A percentile compares a stretch with the other conserved stretches of the same genome.
Evolutionary conservation across 495 filamentous ascomycete genomes (phyloP).

Genomic region (Bombardia bombarda): DNA sequence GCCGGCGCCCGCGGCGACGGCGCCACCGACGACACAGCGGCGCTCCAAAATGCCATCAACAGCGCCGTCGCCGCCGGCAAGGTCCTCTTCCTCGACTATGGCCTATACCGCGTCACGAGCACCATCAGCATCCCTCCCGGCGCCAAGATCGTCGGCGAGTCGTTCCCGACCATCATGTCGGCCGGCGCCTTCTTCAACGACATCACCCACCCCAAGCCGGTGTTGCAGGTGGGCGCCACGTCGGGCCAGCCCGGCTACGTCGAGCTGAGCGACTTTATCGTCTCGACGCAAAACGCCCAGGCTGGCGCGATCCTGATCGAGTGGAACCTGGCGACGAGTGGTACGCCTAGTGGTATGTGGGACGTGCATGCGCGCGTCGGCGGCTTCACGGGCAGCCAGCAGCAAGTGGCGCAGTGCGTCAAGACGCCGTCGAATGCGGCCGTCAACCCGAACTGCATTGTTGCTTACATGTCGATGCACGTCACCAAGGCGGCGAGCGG

Average conservation of each 20-base stretch:
- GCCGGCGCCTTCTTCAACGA: constrained; percentile 64
- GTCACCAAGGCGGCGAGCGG: constrained; percentile 56
- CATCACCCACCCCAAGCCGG: constrained; percentile 56
- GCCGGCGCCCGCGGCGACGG: constrained; percentile 69
- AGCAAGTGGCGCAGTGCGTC: constrained; percentile 64
- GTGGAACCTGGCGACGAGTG: constrained; percentile 56
- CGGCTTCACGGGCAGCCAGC: constrained; percentile 68
- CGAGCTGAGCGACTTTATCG: constrained; percentile 73
- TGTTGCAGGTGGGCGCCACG: constrained; percentile 65
- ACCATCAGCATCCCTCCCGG: constrained; percentile 57
- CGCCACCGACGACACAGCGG: constrained; percentile 59
- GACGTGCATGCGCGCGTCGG: constrained; percentile 80
- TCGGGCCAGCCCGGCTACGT: constrained; percentile 65
- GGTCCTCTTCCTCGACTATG: constrained; percentile 51
- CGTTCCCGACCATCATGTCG: constrained; percentile 82
- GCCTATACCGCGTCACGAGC: constrained; percentile 55
- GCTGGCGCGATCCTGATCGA: constrained; percentile 68
- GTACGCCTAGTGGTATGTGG: constrained; percentile 74
- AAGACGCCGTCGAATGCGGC: constrained; percentile 52
- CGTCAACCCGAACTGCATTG: constrained; percentile 51
- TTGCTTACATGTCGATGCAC: constrained; percentile 76
- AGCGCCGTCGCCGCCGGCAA: constrained; percentile 50
- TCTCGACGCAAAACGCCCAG: constrained; percentile 58
- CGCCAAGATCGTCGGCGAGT: constrained; percentile 69
- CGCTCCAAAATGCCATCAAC: constrained; percentile 51